Evolutionary conservation across 495 filamentous ascomycete species (phyloP).

Genomic region (Immersiella caudata): DNA sequence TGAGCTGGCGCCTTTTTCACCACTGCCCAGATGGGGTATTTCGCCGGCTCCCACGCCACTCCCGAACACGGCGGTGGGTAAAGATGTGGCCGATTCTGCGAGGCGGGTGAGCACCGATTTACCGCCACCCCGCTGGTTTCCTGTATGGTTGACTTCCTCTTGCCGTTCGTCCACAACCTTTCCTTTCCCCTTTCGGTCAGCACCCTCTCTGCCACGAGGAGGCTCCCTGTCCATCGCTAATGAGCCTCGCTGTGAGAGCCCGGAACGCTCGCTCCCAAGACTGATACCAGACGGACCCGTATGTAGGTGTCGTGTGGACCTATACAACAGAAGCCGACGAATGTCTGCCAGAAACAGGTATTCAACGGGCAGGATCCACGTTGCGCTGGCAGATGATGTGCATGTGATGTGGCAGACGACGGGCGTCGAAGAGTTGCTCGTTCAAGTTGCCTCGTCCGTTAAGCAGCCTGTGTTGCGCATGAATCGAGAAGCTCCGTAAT

Average conservation of each 20-base stretch:
- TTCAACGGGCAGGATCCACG: conserved; percentile 23
- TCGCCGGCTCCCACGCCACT: conserved; percentile 10
- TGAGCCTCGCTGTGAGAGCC: background rate
- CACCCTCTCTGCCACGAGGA: background rate
- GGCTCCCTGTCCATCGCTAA: background rate
- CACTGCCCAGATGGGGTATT: conserved; percentile 15
- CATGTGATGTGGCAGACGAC: conserved; percentile 21
- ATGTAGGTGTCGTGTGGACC: background rate
- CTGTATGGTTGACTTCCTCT: conserved; percentile 4
- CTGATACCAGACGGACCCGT: background rate
- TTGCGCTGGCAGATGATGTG: conserved; percentile 18
- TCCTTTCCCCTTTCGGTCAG: conserved; percentile 26
- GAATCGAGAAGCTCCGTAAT: conserved; percentile 5
- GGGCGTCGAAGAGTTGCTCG: background rate
- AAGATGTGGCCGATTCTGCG: conserved; percentile 30
- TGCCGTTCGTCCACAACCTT: conserved; percentile 15
- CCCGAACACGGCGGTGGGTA: conserved; percentile 31
- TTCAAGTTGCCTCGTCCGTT: background rate
- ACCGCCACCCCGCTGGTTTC: background rate
- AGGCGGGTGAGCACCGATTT: conserved; percentile 27
- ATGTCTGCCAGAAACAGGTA: background rate
- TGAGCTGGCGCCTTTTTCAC: conserved; percentile 33
- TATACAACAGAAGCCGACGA: background rate
- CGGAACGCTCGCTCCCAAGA: background rate
- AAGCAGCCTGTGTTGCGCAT: background rate